These are phyloP conservation scores for Papiliotrema terrestris DNA, from an alignment of 1,284 basidiomycete species.

Conservation along the genomic window DNA sequence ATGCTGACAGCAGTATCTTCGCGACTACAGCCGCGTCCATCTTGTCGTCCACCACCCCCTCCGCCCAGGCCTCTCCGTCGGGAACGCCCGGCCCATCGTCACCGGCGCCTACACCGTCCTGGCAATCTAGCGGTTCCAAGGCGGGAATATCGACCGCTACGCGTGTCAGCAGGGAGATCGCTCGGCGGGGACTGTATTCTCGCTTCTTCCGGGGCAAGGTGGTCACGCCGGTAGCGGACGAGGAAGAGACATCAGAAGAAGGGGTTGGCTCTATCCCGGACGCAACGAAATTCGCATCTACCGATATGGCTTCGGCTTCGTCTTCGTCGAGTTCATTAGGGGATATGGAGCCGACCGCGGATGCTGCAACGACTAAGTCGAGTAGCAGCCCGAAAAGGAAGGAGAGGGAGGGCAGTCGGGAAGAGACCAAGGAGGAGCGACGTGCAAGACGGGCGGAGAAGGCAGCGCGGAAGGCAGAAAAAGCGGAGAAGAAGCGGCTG, in stretches of 20 bases:
- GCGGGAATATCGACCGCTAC: slow-evolving; percentile 50
- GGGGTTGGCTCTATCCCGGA: slow-evolving; percentile 6
- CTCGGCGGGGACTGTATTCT: slow-evolving; percentile 68
- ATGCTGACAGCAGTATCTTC: slow-evolving; percentile 60
- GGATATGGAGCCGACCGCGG: background rate
- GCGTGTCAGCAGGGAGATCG: slow-evolving; percentile 70
- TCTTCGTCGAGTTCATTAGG: background rate
- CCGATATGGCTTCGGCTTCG: background rate
- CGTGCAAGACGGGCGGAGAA: slow-evolving; percentile 9
- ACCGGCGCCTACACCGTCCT: slow-evolving; percentile 8
- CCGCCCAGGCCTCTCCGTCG: slow-evolving; percentile 21
- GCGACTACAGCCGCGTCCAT: slow-evolving; percentile 65
- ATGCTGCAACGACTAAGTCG: background rate
- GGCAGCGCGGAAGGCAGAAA: slow-evolving; percentile 4
- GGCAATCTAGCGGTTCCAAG: background rate
- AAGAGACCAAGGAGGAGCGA: slow-evolving; percentile 27
- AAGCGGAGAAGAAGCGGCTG: slow-evolving; percentile 1
- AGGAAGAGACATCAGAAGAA: slow-evolving; percentile 9
- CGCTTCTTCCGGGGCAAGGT: slow-evolving; percentile 73
- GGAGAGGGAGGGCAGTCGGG: slow-evolving; percentile 3
- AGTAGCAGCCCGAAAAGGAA: slow-evolving; percentile 3
- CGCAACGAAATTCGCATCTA: background rate
- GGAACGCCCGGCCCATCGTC: slow-evolving; percentile 21
- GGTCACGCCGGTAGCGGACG: slow-evolving; percentile 47
- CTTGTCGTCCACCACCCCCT: slow-evolving; percentile 7